Evolutionary conservation across 164 flowering plant genomes (phyloP).

Genomic region (Macadamia integrifolia): DNA sequence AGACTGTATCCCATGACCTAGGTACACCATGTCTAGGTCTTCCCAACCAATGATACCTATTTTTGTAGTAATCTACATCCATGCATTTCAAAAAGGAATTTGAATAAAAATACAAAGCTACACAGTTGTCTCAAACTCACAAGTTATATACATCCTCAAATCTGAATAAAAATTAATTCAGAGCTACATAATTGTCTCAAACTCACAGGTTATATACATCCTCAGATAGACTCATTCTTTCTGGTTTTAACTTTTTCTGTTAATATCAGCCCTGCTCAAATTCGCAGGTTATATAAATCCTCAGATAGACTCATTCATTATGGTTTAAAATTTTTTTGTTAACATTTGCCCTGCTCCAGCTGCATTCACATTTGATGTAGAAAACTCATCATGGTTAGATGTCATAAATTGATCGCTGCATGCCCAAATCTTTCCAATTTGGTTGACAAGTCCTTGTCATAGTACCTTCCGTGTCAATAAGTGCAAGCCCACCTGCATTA

Average conservation of each 20-base stretch:
- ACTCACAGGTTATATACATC: slow-evolving; percentile 49
- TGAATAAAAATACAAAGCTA: no score
- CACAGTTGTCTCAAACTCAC: no score
- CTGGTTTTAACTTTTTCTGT: no score
- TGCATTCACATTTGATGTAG: slow-evolving; percentile 82
- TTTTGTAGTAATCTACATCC: background rate
- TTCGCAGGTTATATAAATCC: no score
- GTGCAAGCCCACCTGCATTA: background rate
- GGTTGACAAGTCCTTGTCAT: slow-evolving; percentile 81
- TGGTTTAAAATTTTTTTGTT: slow-evolving; percentile 61
- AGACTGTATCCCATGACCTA: slow-evolving; percentile 70
- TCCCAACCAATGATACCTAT: slow-evolving; percentile 81
- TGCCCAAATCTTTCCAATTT: slow-evolving; percentile 88
- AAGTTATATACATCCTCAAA: no score
- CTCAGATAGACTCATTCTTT: slow-evolving; percentile 29
- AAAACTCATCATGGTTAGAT: slow-evolving; percentile 71
- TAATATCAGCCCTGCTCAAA: no score
- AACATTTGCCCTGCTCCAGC: slow-evolving; percentile 86
- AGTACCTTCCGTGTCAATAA: slow-evolving; percentile 61
- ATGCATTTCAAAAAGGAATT: background rate
- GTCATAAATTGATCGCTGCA: slow-evolving; percentile 59
- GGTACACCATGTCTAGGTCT: slow-evolving; percentile 63
- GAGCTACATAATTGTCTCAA: background rate
- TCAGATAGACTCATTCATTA: slow-evolving; percentile 38
- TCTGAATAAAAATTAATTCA: background rate